Evolutionary conservation across 257 asterid species (phyloP).

Genomic region (Nicotiana otophora): DNA sequence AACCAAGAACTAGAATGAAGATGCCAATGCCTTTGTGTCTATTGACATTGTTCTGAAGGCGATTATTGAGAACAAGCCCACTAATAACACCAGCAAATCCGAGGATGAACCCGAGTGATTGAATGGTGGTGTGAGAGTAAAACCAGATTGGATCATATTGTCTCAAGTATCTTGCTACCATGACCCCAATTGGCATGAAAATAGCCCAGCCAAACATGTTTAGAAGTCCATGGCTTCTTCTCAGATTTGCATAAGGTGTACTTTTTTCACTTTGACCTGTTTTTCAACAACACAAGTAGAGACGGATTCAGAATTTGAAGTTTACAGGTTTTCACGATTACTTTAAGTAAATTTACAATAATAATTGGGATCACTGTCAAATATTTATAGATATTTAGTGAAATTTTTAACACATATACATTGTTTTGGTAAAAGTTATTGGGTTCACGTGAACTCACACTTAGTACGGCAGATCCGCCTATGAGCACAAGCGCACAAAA

Average conservation of each 20-base stretch:
- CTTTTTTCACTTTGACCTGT: constrained; percentile 51
- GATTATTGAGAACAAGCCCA: constrained; percentile 60
- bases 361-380: no score
- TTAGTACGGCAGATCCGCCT: no score
- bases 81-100: constrained; percentile 63
- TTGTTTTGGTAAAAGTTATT: no score
- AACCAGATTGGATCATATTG: constrained; percentile 85
- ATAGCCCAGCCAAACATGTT: constrained; percentile 90
- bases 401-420: no score
- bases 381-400: no score
- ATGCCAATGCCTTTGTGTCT: constrained; percentile 77
- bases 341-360: no score
- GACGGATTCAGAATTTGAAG: no score
- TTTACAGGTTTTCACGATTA: no score
- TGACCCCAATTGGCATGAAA: constrained; percentile 64
- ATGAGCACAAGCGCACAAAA: background rate
- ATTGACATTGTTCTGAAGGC: constrained; percentile 34
- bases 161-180: constrained; percentile 73
- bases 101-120: constrained; percentile 53
- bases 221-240: constrained; percentile 65
- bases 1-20: constrained; percentile 52
- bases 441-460: no score
- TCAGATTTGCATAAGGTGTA: constrained; percentile 33
- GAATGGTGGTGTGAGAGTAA: constrained; percentile 54
- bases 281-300: background rate